Evolutionary conservation across 176 grass and related monocot genomes (phyloP), one percentile per base, ranked within the genome.

Genomic region (Zoysia pacifica): DNA sequence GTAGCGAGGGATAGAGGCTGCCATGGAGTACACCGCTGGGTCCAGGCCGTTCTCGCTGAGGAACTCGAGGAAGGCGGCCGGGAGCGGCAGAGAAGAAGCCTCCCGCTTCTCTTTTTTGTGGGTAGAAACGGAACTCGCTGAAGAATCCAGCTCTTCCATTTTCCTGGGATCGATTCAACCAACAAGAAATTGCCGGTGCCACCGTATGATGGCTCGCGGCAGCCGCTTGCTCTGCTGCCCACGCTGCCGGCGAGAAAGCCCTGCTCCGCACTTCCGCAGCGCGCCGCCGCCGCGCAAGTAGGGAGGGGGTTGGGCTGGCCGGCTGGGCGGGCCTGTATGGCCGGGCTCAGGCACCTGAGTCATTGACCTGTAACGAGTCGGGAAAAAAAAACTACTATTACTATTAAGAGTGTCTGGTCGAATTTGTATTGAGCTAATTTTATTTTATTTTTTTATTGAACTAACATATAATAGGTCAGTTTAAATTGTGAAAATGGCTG

Each of bases 1-100:
- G 85, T 98, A 98, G 13, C 96, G 92, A 15, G 92, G 96, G 63
- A 93, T 91, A 12, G 92, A 85, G 60, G 92, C 75, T 4, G 72
- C 75, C 74, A 82, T 85, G 67, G 96, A 80, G 72, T 98, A 98
- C 56, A 94, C 79, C 66, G 70, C 75, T 41, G 90, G 87, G 62
- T 98, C 88, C 83, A 98, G 69, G 54, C 90, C 92, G 58, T 98
- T 98, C 70, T 94, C 83, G 36, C 88, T 70, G 37, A 98, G 90
- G 71, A 98, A 98, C 50, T 91, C 84, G 42, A 98, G 74, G 79
- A 94, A 94, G 70, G 92, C 81, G 51, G n/a, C 43, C 4, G 90
- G 90, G 71, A 94, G 75, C 14, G 88, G 84, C 51, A 91, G 87
- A 56, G 65, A 46, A 41, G 19, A 46, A 41, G 19, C 67, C 13